These are phyloP conservation scores for Hypoxylon perforatum DNA, from an alignment of 495 filamentous ascomycete species.

Conservation along the genomic window DNA sequence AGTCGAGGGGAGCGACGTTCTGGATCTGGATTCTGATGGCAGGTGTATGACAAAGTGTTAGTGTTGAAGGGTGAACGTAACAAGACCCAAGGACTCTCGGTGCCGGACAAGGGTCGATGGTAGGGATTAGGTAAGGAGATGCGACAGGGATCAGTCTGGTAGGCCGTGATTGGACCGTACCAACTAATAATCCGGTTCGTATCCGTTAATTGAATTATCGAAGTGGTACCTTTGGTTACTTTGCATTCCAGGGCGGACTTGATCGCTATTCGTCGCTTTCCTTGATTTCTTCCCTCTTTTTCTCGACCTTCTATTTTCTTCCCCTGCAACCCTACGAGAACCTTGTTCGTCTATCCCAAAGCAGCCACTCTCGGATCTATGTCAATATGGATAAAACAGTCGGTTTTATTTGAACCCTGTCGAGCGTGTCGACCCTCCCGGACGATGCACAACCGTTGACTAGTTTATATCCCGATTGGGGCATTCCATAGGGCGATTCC, in stretches of 20 bases:
- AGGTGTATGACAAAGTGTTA: slow-evolving; percentile 18
- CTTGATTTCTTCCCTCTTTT: slow-evolving; percentile 34
- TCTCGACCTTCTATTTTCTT: slow-evolving; percentile 16
- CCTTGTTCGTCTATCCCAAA: slow-evolving; percentile 48
- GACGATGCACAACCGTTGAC: slow-evolving; percentile 31
- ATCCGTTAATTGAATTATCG: slow-evolving; percentile 6
- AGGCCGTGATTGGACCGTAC: slow-evolving; percentile 15
- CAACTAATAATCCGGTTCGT: slow-evolving; percentile 22
- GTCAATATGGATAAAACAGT: slow-evolving; percentile 39
- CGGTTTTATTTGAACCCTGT: slow-evolving; percentile 20
- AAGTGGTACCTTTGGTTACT: neutral
- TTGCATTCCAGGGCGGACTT: too few relatives aligned
- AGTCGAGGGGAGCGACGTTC: slow-evolving; percentile 11
- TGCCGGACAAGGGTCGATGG: neutral
- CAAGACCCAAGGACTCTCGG: neutral
- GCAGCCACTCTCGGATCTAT: slow-evolving; percentile 37
- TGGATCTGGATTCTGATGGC: slow-evolving; percentile 28
- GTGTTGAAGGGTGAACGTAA: slow-evolving; percentile 11
- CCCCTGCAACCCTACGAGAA: slow-evolving; percentile 18
- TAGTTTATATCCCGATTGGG: slow-evolving; percentile 34
- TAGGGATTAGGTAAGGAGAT: neutral
- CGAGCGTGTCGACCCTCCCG: slow-evolving; percentile 2
- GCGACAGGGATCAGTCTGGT: neutral
- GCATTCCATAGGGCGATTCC: slow-evolving; percentile 5
- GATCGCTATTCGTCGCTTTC: slow-evolving; percentile 16